These are phyloP conservation scores for Trametes polyzona DNA, from an alignment of 1,284 basidiomycete species.

Conservation along the genomic window DNA sequence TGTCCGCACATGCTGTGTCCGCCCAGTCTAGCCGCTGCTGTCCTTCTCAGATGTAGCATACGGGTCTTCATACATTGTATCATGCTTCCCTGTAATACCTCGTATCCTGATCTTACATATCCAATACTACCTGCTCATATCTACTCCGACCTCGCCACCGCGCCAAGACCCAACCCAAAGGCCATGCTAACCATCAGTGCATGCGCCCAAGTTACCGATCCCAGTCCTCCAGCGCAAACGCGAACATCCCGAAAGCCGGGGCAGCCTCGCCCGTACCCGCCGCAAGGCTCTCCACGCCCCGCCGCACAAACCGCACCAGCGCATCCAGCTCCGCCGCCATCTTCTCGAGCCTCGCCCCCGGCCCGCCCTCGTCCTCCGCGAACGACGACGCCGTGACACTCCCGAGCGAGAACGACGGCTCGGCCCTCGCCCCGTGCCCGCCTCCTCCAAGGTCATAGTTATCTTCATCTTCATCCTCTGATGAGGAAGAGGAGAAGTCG, in stretches of 20 bases:
- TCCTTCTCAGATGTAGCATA: conserved; percentile 4
- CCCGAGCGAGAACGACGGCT: conserved; percentile 50
- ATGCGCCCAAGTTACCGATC: conserved; percentile 44
- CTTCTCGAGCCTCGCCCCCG: conserved; percentile 56
- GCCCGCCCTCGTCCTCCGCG: conserved; percentile 52
- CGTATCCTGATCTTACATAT: neutral
- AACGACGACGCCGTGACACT: conserved; percentile 41
- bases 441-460: conserved; percentile 50
- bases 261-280: conserved; percentile 57
- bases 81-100: neutral
- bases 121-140: too few species aligned
- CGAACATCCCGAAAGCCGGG: conserved; percentile 70
- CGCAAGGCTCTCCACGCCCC: conserved; percentile 67
- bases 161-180: neutral
- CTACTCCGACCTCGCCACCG: too few species aligned
- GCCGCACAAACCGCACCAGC: conserved; percentile 66
- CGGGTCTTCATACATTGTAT: neutral
- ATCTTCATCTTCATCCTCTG: conserved; percentile 20
- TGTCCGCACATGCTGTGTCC: neutral
- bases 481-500: too few species aligned
- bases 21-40: neutral
- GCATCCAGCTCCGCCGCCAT: conserved; percentile 72
- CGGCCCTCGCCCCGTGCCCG: conserved; percentile 33
- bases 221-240: conserved; percentile 84
- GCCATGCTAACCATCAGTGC: too few species aligned